phyloP scores from a whole-genome alignment of 1,284 basidiomycete genomes.

The Lignosus rhinocerotis region DNA sequence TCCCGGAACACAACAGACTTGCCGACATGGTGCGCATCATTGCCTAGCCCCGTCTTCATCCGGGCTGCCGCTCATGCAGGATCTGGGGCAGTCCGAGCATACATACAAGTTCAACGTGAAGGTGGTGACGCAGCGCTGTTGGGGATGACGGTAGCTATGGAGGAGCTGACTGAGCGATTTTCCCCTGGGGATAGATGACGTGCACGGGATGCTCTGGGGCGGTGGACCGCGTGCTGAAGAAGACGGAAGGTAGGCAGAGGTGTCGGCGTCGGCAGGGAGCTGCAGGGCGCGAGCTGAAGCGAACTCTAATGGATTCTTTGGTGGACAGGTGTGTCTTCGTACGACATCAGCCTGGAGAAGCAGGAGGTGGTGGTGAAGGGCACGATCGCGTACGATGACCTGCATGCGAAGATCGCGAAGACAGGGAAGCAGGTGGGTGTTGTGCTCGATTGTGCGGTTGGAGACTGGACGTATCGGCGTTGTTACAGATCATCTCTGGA shows the following conservation, averaged over 20 bases:
- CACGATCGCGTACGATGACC: conserved; percentile 61
- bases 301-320: neutral
- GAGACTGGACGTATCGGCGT: conserved; percentile 3
- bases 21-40: conserved; percentile 19
- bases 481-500: conserved; percentile 38
- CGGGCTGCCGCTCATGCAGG: neutral
- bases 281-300: too few species aligned
- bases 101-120: conserved; percentile 44
- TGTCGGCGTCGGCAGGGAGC: neutral
- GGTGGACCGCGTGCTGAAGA: conserved; percentile 69
- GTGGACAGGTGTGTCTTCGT: conserved; percentile 52
- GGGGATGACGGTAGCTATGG: neutral
- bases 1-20: neutral
- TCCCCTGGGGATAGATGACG: conserved; percentile 65
- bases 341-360: conserved; percentile 62
- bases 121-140: conserved; percentile 25
- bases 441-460: neutral
- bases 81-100: conserved; percentile 30
- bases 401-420: conserved; percentile 80
- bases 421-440: conserved; percentile 76
- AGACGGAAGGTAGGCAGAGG: conserved; percentile 56
- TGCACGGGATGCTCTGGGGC: conserved; percentile 84
- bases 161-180: conserved; percentile 13
- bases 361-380: conserved; percentile 76
- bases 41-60: neutral